Base-by-base conservation (phyloP, 805 yeast species). In the Lipomyces kockii region DNA sequence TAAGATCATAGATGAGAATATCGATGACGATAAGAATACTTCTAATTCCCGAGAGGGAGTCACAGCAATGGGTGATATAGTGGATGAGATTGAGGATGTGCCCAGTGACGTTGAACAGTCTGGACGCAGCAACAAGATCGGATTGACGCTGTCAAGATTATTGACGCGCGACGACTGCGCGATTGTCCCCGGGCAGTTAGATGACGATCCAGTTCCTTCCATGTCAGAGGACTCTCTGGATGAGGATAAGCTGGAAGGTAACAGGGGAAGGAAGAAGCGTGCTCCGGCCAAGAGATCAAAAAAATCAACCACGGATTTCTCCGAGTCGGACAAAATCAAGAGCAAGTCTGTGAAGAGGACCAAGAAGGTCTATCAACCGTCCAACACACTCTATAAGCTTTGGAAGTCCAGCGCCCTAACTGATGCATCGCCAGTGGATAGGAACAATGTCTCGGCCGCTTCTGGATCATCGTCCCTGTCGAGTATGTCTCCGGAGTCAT, bases 381-480 rank as follows among this genome's bases (percentile, higher is more conserved):
- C 29, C 7, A 61, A 61, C 53, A 61, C 63, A 2, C 59, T 61
- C 17, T 57, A 54, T 20, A 53, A 54, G 49, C 49, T 61, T 17
- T 61, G 63, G 63, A 61, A 61, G 27, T 3, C 22, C 17, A 27
- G 34, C 14, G 14, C 37, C 22, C 22, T 32, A 22, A 20, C 32
- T 46, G 20, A 11, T 17, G 34, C 37, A 7, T 43, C 56, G 3
- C 56, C 32, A 14, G 22, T 53, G 29, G 17, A 27, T 17, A 25
- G 8, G 34, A n/a, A 1, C 8, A 25, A 12, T 25, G 59, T 2
- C 25, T 56, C 59, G 20, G 14, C 37, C 9, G n/a, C 59, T 34
- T 20, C 29, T 20, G 25, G 25, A 25, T 29, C 59, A 11, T 56
- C 59, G 22, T 34, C 43, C 7, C 7, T n/a, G 17, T 52, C 34